Percentiles rank a stretch among this genome's conserved stretches.
phyloP scores from a whole-genome alignment of 805 yeast genomes.

The Yarrowia sp. region DNA sequence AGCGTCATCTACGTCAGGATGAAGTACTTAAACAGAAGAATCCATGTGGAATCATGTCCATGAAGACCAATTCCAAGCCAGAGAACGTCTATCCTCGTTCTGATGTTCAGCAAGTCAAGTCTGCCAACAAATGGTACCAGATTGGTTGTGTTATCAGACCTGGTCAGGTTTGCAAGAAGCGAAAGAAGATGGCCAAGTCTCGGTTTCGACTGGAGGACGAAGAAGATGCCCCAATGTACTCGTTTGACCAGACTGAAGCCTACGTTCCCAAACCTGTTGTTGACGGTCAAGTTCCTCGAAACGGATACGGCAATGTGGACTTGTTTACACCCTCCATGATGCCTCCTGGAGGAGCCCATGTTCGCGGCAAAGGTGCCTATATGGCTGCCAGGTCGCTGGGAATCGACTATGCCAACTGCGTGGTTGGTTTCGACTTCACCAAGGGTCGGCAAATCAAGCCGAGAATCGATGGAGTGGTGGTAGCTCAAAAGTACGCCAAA shows the following conservation, averaged over 20 bases:
- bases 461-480: conserved; percentile 68
- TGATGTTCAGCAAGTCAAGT: conserved; percentile 59
- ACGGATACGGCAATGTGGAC: conserved; percentile 81
- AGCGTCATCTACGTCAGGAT: conserved; percentile 64
- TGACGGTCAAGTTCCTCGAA: conserved; percentile 68
- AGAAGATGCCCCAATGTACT: conserved; percentile 51
- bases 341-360: conserved; percentile 71
- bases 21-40: conserved; percentile 69
- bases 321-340: conserved; percentile 74
- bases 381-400: conserved; percentile 68
- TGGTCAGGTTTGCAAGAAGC: conserved; percentile 54
- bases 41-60: conserved; percentile 69
- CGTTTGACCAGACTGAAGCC: conserved; percentile 70
- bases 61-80: conserved; percentile 44
- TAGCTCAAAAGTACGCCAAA: conserved; percentile 57
- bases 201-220: conserved; percentile 36
- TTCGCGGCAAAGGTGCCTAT: conserved; percentile 37
- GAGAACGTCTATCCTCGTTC: conserved; percentile 52
- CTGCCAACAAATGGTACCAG: conserved; percentile 85
- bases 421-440: conserved; percentile 77
- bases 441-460: conserved; percentile 54
- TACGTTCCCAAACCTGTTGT: conserved; percentile 63
- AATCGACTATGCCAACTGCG: conserved; percentile 83
- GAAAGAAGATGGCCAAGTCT: conserved; percentile 32
- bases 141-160: conserved; percentile 69